Evolutionary conservation across 2,329 filamentous ascomycete species (phyloP).

Genomic region (Aspergillus spinulosporus): DNA sequence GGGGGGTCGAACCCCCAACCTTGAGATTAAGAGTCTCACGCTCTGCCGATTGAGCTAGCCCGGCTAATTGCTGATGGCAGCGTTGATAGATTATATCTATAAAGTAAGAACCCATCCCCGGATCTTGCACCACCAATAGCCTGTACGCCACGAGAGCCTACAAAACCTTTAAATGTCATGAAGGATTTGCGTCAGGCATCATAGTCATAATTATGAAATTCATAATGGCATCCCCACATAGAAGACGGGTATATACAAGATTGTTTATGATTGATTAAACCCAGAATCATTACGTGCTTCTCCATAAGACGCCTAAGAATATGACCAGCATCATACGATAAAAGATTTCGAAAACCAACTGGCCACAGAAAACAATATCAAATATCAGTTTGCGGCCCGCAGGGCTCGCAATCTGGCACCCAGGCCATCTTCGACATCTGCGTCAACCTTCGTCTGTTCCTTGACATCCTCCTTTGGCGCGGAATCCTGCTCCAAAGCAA

Average conservation of each 20-base stretch:
- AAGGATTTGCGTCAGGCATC: too few relatives aligned
- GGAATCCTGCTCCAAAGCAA: conserved; percentile 40
- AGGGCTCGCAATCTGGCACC: conserved; percentile 44
- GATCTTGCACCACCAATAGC: too few relatives aligned
- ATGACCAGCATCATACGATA: not conserved
- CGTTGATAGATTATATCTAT: too few relatives aligned
- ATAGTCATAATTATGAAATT: not conserved
- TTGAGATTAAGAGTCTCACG: conserved; percentile 6
- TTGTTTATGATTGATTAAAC: not conserved
- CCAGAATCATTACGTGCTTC: not conserved
- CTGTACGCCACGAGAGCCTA: too few relatives aligned
- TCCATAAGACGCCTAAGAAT: conserved; percentile 3
- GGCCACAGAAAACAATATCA: conserved; percentile 17
- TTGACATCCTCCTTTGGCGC: conserved; percentile 45
- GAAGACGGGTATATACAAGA: conserved; percentile 2
- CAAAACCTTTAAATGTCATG: too few relatives aligned
- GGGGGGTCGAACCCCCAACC: not conserved
- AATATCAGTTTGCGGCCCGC: conserved; percentile 33
- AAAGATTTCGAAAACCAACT: not conserved
- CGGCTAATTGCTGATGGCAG: not conserved
- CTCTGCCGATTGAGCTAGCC: conserved; percentile 1
- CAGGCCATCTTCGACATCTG: conserved; percentile 44
- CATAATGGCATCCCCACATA: not conserved
- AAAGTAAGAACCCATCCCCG: too few relatives aligned
- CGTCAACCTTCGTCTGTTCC: conserved; percentile 39